phyloP scores from a whole-genome alignment of 2,329 filamentous ascomycete genomes.

The Escovopsis weberi region DNA sequence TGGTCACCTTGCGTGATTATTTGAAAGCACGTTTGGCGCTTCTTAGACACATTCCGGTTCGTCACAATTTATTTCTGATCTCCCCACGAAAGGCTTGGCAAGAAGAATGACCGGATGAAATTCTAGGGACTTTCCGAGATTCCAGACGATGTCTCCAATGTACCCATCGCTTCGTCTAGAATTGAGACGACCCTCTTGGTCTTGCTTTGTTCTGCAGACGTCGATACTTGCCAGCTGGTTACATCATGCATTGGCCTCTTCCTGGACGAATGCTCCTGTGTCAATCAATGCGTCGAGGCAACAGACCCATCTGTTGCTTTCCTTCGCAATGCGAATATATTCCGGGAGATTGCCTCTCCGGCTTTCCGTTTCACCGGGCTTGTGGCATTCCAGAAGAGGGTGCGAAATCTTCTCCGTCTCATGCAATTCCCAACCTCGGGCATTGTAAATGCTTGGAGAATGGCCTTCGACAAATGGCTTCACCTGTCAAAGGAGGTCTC shows the following conservation, averaged over 20 bases:
- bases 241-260: constrained; percentile 47
- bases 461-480: constrained; percentile 50
- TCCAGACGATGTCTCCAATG: constrained; percentile 39
- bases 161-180: constrained; percentile 36
- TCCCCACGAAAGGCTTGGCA: background rate
- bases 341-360: constrained; percentile 46
- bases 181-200: constrained; percentile 49
- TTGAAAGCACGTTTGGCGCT: constrained; percentile 40
- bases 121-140: constrained; percentile 39
- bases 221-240: constrained; percentile 50
- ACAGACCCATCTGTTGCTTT: constrained; percentile 36
- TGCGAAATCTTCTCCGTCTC: constrained; percentile 42
- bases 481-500: constrained; percentile 49
- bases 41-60: constrained; percentile 34
- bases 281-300: constrained; percentile 35
- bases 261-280: constrained; percentile 44
- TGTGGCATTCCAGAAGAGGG: constrained; percentile 55
- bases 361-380: constrained; percentile 53
- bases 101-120: background rate
- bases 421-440: constrained; percentile 49
- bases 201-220: constrained; percentile 48
- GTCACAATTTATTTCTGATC: constrained; percentile 6
- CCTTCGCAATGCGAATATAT: constrained; percentile 46
- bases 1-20: constrained; percentile 39
- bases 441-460: constrained; percentile 54